Evolutionary conservation across 306 rosid species (phyloP).

Genomic region (Glycine soja): DNA sequence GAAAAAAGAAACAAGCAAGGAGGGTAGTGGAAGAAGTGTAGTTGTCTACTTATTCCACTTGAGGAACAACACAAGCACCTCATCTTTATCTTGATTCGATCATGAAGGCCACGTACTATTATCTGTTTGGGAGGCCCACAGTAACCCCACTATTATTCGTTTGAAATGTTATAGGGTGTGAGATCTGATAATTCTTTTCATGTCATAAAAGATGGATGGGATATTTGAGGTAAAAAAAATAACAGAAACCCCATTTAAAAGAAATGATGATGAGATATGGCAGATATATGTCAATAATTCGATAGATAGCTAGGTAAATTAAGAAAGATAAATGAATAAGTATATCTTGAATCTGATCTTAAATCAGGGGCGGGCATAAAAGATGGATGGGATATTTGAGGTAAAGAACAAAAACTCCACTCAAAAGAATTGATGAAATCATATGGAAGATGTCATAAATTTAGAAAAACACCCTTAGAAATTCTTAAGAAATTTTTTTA

Average conservation of each 20-base stretch:
- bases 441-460: too few relatives aligned
- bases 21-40: constrained; percentile 26
- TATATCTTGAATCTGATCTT: too few relatives aligned
- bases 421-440: too few relatives aligned
- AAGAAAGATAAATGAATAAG: too few relatives aligned
- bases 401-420: too few relatives aligned
- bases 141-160: neutral
- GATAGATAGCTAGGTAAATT: neutral
- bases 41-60: neutral
- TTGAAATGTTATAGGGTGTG: neutral
- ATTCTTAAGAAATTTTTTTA: too few relatives aligned
- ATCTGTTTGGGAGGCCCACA: constrained; percentile 12
- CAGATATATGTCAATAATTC: too few relatives aligned
- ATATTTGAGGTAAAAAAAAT: neutral
- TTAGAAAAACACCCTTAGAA: too few relatives aligned
- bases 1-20: neutral
- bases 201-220: neutral
- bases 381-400: too few relatives aligned
- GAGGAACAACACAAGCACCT: neutral
- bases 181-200: neutral
- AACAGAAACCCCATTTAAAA: neutral
- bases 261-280: neutral
- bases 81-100: neutral
- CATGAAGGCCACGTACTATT: neutral
- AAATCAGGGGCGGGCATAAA: too few relatives aligned